Conservation (phyloP, 2,329 filamentous ascomycete species). For the Lecanicillium sp. region DNA sequence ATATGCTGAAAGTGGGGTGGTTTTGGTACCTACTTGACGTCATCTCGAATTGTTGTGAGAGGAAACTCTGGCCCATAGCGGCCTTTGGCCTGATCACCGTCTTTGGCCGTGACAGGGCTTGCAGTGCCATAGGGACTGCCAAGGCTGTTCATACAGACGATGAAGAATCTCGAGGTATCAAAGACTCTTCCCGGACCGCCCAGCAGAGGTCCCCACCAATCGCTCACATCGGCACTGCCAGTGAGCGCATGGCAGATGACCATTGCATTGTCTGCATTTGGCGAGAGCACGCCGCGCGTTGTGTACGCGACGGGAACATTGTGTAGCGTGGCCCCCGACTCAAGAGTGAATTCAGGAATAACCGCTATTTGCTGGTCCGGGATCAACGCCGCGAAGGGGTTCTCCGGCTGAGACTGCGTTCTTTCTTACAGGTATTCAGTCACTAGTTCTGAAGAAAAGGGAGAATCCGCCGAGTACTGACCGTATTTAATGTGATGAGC, state of each 20-base stretch:
- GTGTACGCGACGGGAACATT: conserved; percentile 70
- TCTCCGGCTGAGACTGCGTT: conserved; percentile 69
- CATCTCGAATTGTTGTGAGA: conserved; percentile 87
- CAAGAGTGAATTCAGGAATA: conserved; percentile 83
- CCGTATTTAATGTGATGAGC: conserved; percentile 6
- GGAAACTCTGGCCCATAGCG: conserved; percentile 94
- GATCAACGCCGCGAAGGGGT: conserved; percentile 81
- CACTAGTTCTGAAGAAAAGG: conserved; percentile 29
- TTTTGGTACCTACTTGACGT: conserved; percentile 66
- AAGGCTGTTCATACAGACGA: conserved; percentile 79
- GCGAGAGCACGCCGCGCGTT: conserved; percentile 53
- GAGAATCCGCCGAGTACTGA: conserved; percentile 2
- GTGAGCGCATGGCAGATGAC: conserved; percentile 79
- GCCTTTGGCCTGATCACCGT: conserved; percentile 66
- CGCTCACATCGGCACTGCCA: conserved; percentile 74
- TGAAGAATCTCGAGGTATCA: conserved; percentile 75
- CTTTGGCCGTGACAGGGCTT: conserved; percentile 82
- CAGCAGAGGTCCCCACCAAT: conserved; percentile 83
- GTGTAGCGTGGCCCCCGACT: conserved; percentile 76
- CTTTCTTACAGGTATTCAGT: conserved; percentile 63
- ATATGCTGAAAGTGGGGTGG: background rate
- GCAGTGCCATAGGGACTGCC: conserved; percentile 81
- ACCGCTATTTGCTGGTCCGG: conserved; percentile 81
- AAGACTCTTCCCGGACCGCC: conserved; percentile 73
- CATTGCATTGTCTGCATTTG: conserved; percentile 58